These are phyloP conservation scores for Phytophthora tubulina DNA, from an alignment of 352 stramenopile species.

Conservation along the genomic window DNA sequence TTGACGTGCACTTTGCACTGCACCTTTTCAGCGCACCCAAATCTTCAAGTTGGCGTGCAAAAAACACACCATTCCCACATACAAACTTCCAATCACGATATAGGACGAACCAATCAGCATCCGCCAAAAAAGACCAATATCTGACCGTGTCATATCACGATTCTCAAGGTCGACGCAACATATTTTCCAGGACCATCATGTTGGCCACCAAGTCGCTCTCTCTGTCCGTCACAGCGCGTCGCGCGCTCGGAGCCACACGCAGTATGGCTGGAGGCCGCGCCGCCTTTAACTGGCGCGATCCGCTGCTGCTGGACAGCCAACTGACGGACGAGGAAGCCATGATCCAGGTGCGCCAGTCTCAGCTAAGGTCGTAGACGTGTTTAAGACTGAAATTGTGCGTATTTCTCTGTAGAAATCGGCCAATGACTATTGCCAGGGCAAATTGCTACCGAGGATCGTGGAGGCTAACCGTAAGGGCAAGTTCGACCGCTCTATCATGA, in stretches of 20 bases:
- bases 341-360: conserved; percentile 75
- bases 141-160: conserved; percentile 23
- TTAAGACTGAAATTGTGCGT: conserved; percentile 13
- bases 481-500: conserved; percentile 96
- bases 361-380: not conserved
- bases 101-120: conserved; percentile 47
- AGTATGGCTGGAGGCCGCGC: conserved; percentile 61
- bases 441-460: conserved; percentile 95
- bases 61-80: conserved; percentile 11
- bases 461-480: conserved; percentile 95
- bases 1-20: conserved; percentile 11
- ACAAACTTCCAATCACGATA: conserved; percentile 44
- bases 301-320: conserved; percentile 75
- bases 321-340: conserved; percentile 93
- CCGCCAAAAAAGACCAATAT: conserved; percentile 2
- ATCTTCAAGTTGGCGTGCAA: conserved; percentile 36
- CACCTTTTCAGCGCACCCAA: conserved; percentile 13
- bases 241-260: conserved; percentile 39
- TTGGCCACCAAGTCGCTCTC: conserved; percentile 39
- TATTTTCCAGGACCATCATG: conserved; percentile 23
- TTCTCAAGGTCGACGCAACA: conserved; percentile 34
- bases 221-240: conserved; percentile 26
- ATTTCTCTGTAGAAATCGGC: conserved; percentile 82
- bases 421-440: conserved; percentile 94
- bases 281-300: conserved; percentile 86